Conservation (phyloP, 1,284 basidiomycete species). For the Porphyrellus sp. region DNA sequence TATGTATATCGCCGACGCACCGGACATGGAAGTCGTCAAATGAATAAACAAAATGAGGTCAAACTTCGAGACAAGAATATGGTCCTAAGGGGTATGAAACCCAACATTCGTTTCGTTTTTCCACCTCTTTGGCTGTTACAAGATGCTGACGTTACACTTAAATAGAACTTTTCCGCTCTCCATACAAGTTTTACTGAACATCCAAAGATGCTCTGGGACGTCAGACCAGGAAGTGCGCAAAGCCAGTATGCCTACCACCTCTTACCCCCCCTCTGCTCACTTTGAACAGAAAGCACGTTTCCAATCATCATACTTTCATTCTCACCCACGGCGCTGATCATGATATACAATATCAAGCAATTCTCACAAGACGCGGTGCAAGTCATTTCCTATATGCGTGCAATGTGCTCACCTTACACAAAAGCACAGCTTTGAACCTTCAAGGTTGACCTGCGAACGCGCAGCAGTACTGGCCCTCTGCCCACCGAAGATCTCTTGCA, state of each 20-base stretch:
- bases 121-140: neutral
- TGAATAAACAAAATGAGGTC: constrained; percentile 71
- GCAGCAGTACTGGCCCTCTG: constrained; percentile 66
- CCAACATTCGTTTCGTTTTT: constrained; percentile 52
- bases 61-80: constrained; percentile 75
- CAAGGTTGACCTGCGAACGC: constrained; percentile 68
- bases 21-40: constrained; percentile 82
- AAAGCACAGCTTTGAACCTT: constrained; percentile 81
- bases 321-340: constrained; percentile 90
- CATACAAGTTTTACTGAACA: constrained; percentile 62
- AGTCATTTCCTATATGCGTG: too few relatives aligned
- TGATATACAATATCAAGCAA: constrained; percentile 95
- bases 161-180: constrained; percentile 73
- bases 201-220: constrained; percentile 72
- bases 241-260: constrained; percentile 60
- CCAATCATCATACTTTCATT: constrained; percentile 93
- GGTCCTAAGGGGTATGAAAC: constrained; percentile 72
- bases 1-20: constrained; percentile 77
- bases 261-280: too few relatives aligned
- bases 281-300: constrained; percentile 66
- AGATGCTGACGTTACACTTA: neutral
- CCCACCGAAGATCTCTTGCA: constrained; percentile 82
- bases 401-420: too few relatives aligned
- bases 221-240: constrained; percentile 55
- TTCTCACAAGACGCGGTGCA: constrained; percentile 89